Evolutionary conservation across 164 flowering plant species (phyloP).

Genomic region (Aristolochia fimbriata): DNA sequence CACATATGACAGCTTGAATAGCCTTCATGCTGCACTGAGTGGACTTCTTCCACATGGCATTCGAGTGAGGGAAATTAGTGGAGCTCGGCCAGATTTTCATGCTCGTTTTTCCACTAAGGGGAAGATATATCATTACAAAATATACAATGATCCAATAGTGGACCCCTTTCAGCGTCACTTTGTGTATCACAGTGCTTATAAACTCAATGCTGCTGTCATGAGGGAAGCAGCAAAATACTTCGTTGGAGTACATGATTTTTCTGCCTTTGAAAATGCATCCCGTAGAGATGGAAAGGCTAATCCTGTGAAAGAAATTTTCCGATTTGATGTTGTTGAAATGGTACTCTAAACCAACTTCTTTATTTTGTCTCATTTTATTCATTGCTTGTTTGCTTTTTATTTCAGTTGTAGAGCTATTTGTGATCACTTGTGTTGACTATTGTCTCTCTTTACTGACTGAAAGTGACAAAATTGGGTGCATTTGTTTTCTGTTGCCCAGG

Average conservation of each 20-base stretch:
- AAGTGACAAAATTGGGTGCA: too few relatives aligned
- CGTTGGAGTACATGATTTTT: constrained; percentile 77
- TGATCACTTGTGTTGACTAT: not conserved
- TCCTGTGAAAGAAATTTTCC: constrained; percentile 67
- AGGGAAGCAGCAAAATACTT: constrained; percentile 68
- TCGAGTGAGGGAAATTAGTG: constrained; percentile 74
- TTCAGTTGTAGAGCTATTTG: not conserved
- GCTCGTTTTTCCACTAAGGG: constrained; percentile 73
- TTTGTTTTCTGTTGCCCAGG: constrained; percentile 26
- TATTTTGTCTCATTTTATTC: not conserved
- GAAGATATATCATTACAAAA: constrained; percentile 77
- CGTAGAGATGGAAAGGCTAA: constrained; percentile 39
- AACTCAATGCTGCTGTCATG: constrained; percentile 58
- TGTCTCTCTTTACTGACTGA: too few relatives aligned
- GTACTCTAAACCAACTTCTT: constrained; percentile 22
- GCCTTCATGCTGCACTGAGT: constrained; percentile 66
- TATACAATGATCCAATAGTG: constrained; percentile 64
- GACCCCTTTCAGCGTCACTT: constrained; percentile 70
- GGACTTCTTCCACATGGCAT: constrained; percentile 85
- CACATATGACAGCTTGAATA: constrained; percentile 57
- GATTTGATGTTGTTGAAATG: constrained; percentile 68
- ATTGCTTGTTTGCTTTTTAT: not conserved
- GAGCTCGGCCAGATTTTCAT: constrained; percentile 78
- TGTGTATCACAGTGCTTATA: constrained; percentile 59
- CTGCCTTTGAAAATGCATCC: constrained; percentile 68